phyloP scores from a whole-genome alignment of 805 yeast species.

The Kregervanrija pseudodelftensis region DNA sequence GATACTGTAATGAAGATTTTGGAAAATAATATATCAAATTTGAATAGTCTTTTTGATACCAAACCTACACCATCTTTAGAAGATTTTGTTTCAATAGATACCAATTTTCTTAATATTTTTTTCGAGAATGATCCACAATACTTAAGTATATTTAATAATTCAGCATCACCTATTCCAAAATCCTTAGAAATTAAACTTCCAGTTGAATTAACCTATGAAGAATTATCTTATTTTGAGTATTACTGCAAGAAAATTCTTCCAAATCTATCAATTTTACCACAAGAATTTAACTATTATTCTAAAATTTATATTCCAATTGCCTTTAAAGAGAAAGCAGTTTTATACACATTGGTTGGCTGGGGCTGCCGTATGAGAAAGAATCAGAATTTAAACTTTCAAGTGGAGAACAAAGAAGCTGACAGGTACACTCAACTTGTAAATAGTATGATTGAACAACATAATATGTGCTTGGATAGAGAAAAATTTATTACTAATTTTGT shows the following conservation, averaged over 20 bases:
- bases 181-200: conserved; percentile 16
- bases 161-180: conserved; percentile 5
- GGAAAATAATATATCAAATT: conserved; percentile 6
- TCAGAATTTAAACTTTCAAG: conserved; percentile 14
- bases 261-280: conserved; percentile 41
- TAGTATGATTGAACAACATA: conserved; percentile 5
- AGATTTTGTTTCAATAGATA: conserved; percentile 6
- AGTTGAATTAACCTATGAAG: conserved; percentile 10
- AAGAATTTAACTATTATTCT: conserved; percentile 41
- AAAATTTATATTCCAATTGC: conserved; percentile 52
- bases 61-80: conserved; percentile 1
- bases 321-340: conserved; percentile 36
- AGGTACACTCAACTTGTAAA: conserved; percentile 11
- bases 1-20: conserved; percentile 11
- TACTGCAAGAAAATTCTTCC: conserved; percentile 39
- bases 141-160: conserved; percentile 4
- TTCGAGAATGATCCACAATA: conserved; percentile 13
- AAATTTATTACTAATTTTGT: conserved; percentile 22
- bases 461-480: conserved; percentile 10
- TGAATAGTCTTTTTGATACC: conserved; percentile 5
- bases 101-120: conserved; percentile 6
- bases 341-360: conserved; percentile 50
- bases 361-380: conserved; percentile 30
- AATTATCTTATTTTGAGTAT: conserved; percentile 34
- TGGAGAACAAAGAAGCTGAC: conserved; percentile 16